phyloP scores from a whole-genome alignment of 768 basidiomycete genomes.

The Calocybe gangraenosa region DNA sequence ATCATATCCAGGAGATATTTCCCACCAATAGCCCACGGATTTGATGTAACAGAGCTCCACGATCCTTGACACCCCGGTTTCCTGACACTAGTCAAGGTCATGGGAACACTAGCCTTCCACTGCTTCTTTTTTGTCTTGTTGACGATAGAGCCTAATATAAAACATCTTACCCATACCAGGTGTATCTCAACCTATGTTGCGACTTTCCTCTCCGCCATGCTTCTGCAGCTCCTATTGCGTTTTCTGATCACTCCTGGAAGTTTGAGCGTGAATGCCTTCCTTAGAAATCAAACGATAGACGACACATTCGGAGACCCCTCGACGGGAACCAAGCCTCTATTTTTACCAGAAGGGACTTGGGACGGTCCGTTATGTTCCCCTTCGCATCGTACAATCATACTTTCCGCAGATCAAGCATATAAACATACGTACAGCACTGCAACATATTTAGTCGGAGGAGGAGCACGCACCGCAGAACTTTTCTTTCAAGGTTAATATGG shows the following conservation, averaged over 20 bases:
- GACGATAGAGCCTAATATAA: too few species aligned
- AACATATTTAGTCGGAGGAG: conserved; percentile 24
- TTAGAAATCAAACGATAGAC: conserved; percentile 8
- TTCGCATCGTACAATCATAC: conserved; percentile 19
- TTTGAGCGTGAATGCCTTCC: neutral
- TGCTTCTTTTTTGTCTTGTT: too few species aligned
- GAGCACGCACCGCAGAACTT: conserved; percentile 23
- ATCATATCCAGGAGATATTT: too few species aligned
- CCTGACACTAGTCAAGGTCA: too few species aligned
- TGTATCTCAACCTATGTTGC: too few species aligned
- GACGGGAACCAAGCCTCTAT: conserved; percentile 5
- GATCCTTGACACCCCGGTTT: too few species aligned
- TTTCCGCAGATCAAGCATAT: conserved; percentile 18
- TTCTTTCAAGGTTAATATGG: conserved; percentile 24
- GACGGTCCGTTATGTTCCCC: conserved; percentile 3
- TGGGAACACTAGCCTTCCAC: too few species aligned
- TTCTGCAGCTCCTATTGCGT: neutral
- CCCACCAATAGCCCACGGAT: too few species aligned
- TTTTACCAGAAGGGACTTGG: conserved; percentile 2
- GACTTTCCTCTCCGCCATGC: neutral
- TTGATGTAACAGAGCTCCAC: too few species aligned
- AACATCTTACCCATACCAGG: too few species aligned
- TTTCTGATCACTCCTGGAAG: neutral
- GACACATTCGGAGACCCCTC: conserved; percentile 6
- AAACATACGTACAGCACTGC: conserved; percentile 28